Percentiles rank a stretch among this genome's conserved stretches.
These are phyloP conservation scores for Xylariaceae sp. DNA, from an alignment of 2,329 filamentous ascomycete genomes.

Conservation along the genomic window DNA sequence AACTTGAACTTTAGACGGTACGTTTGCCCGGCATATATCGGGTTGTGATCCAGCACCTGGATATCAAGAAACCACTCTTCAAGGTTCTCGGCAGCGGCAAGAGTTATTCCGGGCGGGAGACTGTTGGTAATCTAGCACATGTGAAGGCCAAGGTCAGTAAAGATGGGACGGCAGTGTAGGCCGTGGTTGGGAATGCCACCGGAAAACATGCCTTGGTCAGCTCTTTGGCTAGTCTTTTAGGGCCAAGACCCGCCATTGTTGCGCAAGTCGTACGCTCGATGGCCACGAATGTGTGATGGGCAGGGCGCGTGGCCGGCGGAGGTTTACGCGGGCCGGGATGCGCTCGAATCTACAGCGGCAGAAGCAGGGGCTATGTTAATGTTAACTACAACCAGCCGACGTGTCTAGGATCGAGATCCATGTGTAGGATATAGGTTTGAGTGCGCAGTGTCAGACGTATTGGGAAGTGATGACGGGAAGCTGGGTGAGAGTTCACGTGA, in stretches of 20 bases:
- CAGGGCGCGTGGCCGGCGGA: constrained; percentile 1
- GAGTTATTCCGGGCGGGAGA: constrained; percentile 64
- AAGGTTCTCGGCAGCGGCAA: constrained; percentile 76
- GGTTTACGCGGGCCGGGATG: neutral
- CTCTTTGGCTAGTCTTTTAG: constrained; percentile 56
- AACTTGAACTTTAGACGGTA: constrained; percentile 89
- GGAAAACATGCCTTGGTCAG: constrained; percentile 44
- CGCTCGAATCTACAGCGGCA: neutral
- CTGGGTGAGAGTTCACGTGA: constrained; percentile 7
- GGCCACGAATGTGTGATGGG: constrained; percentile 2
- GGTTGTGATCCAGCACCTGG: constrained; percentile 81
- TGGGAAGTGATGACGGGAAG: neutral
- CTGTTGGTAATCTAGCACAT: constrained; percentile 46
- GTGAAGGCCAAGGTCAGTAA: neutral
- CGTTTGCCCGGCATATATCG: constrained; percentile 72
- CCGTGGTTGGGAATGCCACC: neutral
- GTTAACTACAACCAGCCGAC: constrained; percentile 9
- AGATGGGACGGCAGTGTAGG: neutral
- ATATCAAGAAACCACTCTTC: constrained; percentile 93
- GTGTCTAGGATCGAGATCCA: constrained; percentile 11
- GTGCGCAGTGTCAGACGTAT: neutral
- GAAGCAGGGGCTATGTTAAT: constrained; percentile 7
- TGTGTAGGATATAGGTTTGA: constrained; percentile 1
- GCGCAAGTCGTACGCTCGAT: constrained; percentile 3
- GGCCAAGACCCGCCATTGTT: constrained; percentile 41